Evolutionary conservation across 306 rosid species (phyloP).

Genomic region (Quercus berberidifolia): DNA sequence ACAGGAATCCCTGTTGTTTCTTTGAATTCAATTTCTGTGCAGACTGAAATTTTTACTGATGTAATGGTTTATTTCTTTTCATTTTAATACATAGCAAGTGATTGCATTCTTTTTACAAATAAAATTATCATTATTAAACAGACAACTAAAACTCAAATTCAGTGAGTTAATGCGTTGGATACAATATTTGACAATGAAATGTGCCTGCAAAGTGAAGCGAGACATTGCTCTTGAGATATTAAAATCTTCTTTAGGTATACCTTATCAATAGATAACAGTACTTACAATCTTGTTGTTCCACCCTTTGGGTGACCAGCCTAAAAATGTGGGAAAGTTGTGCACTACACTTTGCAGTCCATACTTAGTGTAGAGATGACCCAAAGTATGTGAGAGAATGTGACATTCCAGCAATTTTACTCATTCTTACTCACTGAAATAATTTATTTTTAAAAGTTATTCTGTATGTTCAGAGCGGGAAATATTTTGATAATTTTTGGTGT

Average conservation of each 20-base stretch:
- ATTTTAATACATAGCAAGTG: too few relatives aligned
- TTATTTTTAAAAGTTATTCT: background rate
- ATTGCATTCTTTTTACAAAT: too few relatives aligned
- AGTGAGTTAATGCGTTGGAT: background rate
- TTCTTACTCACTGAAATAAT: background rate
- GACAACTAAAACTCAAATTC: too few relatives aligned
- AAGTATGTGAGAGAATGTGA: background rate
- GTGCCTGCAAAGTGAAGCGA: background rate
- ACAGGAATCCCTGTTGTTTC: too few relatives aligned
- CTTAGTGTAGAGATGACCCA: background rate
- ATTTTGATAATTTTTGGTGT: background rate
- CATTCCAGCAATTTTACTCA: background rate
- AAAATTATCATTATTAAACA: too few relatives aligned
- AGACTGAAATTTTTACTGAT: too few relatives aligned
- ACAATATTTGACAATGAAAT: background rate
- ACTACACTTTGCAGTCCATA: background rate
- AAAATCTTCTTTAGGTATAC: background rate
- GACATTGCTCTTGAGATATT: background rate
- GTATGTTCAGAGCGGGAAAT: background rate
- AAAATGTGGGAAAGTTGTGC: background rate
- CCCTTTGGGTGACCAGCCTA: background rate
- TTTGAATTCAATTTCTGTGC: too few relatives aligned
- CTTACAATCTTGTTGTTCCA: background rate
- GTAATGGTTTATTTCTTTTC: too few relatives aligned
- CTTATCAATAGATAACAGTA: background rate